These are phyloP conservation scores for Trichoderma erinaceum DNA, from an alignment of 495 filamentous ascomycete genomes.

Conservation along the genomic window DNA sequence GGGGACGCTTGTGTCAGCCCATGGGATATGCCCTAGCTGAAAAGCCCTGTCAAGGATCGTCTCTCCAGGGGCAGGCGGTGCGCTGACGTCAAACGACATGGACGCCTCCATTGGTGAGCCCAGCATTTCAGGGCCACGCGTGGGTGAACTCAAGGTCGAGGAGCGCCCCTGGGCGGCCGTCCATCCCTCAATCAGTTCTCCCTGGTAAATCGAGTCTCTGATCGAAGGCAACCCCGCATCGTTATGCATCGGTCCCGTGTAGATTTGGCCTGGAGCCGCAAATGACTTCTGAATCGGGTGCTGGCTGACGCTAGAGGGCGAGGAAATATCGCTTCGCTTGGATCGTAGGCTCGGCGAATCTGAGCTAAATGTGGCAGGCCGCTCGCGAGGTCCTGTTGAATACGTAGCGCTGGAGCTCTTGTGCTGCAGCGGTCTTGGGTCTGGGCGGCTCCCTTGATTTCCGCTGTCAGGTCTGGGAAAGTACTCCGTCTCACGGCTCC, in stretches of 20 bases:
- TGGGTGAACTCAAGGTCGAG: slow-evolving; percentile 44
- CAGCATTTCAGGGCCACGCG: slow-evolving; percentile 38
- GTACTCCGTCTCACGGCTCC: slow-evolving; percentile 30
- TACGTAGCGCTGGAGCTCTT: slow-evolving; percentile 32
- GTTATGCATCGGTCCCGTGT: slow-evolving; percentile 36
- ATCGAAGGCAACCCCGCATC: slow-evolving; percentile 49
- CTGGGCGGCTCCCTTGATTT: slow-evolving; percentile 22
- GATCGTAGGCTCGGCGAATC: slow-evolving; percentile 50
- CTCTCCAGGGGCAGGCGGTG: slow-evolving; percentile 44
- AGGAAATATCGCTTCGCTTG: slow-evolving; percentile 48
- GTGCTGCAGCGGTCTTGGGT: slow-evolving; percentile 21
- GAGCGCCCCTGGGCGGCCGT: slow-evolving; percentile 50
- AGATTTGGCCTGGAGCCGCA: slow-evolving; percentile 30
- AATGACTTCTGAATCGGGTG: slow-evolving; percentile 31
- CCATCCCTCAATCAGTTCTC: slow-evolving; percentile 53
- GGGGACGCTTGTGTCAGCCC: slow-evolving; percentile 37
- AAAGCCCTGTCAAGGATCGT: slow-evolving; percentile 57
- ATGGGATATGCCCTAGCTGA: slow-evolving; percentile 49
- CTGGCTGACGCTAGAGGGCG: slow-evolving; percentile 41
- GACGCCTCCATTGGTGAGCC: slow-evolving; percentile 32
- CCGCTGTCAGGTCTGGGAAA: slow-evolving; percentile 28
- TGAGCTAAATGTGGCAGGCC: slow-evolving; percentile 32
- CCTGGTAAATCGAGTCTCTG: slow-evolving; percentile 45
- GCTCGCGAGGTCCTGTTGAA: slow-evolving; percentile 32
- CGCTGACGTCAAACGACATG: slow-evolving; percentile 31